These are phyloP conservation scores for Benincasa hispida DNA, from an alignment of 306 rosid genomes.

Conservation along the genomic window DNA sequence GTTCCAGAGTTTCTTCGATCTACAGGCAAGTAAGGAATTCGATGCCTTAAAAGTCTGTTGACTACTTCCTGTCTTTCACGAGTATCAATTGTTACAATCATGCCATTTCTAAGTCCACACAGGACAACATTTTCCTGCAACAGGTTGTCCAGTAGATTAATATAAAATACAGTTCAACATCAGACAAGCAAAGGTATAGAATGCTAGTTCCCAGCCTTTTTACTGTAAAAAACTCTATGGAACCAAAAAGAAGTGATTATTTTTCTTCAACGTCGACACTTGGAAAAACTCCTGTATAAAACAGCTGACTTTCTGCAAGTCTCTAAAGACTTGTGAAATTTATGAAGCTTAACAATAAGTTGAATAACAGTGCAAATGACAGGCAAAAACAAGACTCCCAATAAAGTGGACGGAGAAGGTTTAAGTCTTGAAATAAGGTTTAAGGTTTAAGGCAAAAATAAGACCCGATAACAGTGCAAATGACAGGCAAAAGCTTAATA, in stretches of 20 bases:
- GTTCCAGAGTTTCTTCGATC: conserved; percentile 23
- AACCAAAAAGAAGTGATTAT: neutral
- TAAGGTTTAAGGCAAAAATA: no score
- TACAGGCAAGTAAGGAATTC: conserved; percentile 24
- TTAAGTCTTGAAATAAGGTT: no score
- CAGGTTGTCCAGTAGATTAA: neutral
- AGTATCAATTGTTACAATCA: conserved; percentile 55
- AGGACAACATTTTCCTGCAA: conserved; percentile 70
- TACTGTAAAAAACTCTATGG: neutral
- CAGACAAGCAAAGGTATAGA: neutral
- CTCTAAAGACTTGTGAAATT: neutral
- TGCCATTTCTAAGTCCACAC: conserved; percentile 95
- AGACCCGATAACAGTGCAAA: neutral
- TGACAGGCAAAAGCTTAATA: neutral
- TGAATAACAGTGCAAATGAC: neutral
- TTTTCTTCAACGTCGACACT: neutral
- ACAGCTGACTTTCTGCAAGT: neutral
- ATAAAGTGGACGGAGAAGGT: no score
- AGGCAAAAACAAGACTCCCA: no score
- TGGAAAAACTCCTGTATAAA: neutral
- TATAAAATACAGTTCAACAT: conserved; percentile 1
- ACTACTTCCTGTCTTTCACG: conserved; percentile 45
- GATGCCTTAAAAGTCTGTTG: conserved; percentile 29
- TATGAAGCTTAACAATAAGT: neutral
- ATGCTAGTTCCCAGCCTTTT: neutral